These are phyloP conservation scores for Euphrasia arctica DNA, from an alignment of 305 asterid genomes.

Conservation along the genomic window DNA sequence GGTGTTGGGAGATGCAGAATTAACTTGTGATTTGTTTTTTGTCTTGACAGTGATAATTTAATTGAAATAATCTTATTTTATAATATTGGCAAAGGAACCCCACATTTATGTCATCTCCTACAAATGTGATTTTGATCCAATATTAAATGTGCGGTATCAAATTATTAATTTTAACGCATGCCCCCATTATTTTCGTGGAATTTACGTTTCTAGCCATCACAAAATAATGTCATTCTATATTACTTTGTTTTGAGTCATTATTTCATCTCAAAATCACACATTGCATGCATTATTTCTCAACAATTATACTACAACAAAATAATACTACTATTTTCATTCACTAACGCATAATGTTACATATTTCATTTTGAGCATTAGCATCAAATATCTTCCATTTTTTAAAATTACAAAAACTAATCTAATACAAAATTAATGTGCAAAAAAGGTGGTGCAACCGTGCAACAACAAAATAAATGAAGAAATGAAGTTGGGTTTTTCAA, in stretches of 20 bases:
- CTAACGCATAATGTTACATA: too few relatives aligned
- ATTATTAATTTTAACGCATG: background rate
- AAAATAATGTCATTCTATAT: background rate
- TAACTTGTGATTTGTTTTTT: slow-evolving; percentile 25
- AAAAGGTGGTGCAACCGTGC: background rate
- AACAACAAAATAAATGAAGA: background rate
- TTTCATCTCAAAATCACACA: background rate
- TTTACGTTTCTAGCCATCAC: slow-evolving; percentile 13
- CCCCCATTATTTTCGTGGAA: slow-evolving; percentile 14
- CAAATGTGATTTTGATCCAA: slow-evolving; percentile 18
- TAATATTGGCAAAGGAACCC: slow-evolving; percentile 25
- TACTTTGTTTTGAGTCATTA: background rate
- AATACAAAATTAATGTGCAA: too few relatives aligned
- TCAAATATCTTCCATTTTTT: too few relatives aligned
- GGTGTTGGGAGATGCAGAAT: slow-evolving; percentile 52
- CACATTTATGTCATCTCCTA: slow-evolving; percentile 33
- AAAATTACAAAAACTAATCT: too few relatives aligned
- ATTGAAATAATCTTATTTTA: slow-evolving; percentile 14
- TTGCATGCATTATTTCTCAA: background rate
- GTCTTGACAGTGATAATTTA: slow-evolving; percentile 41
- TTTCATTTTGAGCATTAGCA: too few relatives aligned
- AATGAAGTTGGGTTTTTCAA: too few relatives aligned
- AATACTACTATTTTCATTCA: too few relatives aligned
- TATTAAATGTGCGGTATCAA: slow-evolving; percentile 25
- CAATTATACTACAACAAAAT: background rate